Evolutionary conservation across 179 eudicot species (phyloP), one percentile per base, ranked within the genome.

Genomic region (Pouteria campechiana): DNA sequence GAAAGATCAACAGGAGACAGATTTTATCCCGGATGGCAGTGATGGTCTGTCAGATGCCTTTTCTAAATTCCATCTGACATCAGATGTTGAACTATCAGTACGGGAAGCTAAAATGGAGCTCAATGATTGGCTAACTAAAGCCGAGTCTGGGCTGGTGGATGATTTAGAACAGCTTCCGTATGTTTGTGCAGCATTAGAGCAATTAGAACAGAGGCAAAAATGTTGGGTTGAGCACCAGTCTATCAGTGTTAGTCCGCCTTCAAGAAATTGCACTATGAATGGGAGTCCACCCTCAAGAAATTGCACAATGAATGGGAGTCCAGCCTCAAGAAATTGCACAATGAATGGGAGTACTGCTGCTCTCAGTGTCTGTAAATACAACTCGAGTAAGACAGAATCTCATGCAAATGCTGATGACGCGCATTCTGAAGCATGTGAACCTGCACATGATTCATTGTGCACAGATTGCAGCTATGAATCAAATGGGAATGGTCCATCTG

Each of bases 131-230:
- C 43, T 89, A 52, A 95, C 78, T 38, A 75, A 70, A 55, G 97
- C 90, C 40, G 87, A 85, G 35, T 72, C 95, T n/a, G 93, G 95
- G 56, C 86, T 81, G 50, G 95, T 78, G 54, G 97, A 85, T 68
- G 97, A 89, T 67, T 25, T 86, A 55, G 93, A 78, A 67, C 85
- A 66, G 61, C 93, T 89, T 58, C 97, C 97, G 11, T 89, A 75
- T 74, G 87, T 89, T 52, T 81, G 78, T 70, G 79, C 79, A n/a
- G 90, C 97, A 32, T 63, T 81, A 83, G 93, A 89, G 48, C 90
- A 78, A 38, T 57, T 89, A 55, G 74, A 74, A 45, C 73, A 73
- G 46, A 79, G 95, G 58, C 81, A 83, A 53, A 74, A 54, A 37
- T 71, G 66, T 63, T 89, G 97, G 97, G 68, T 63, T 60, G 61